These are phyloP conservation scores for Mimosa bimucronata DNA, from an alignment of 306 rosid species.

Conservation along the genomic window DNA sequence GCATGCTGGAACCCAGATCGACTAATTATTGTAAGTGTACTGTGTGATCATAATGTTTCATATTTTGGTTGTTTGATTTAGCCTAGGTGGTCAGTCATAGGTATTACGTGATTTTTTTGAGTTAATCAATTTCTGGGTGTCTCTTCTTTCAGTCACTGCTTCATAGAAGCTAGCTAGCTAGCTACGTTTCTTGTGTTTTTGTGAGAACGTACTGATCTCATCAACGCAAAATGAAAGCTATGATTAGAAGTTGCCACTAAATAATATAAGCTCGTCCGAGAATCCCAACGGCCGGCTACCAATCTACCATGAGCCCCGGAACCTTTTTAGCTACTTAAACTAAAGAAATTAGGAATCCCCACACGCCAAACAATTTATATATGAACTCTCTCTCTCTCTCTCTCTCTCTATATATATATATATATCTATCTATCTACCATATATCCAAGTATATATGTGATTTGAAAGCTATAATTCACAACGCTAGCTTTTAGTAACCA, in stretches of 20 bases:
- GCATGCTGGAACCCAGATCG: background rate
- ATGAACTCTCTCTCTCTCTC: too few species aligned
- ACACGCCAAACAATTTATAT: background rate
- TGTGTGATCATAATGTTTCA: background rate
- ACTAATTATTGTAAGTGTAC: background rate
- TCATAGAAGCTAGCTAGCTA: background rate
- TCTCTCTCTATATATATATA: too few species aligned
- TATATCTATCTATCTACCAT: too few species aligned
- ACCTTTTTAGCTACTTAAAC: background rate
- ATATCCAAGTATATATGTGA: background rate
- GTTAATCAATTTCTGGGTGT: background rate
- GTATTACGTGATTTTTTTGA: background rate
- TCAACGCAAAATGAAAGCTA: too few species aligned
- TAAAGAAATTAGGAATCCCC: background rate
- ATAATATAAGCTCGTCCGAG: too few species aligned
- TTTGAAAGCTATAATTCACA: background rate
- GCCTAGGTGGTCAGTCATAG: background rate
- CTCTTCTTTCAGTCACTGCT: background rate
- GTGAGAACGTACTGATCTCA: constrained; percentile 11
- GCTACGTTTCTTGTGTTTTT: background rate
- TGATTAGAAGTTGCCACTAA: too few species aligned
- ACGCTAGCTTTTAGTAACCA: background rate
- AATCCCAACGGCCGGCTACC: too few species aligned
- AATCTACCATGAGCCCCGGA: too few species aligned
- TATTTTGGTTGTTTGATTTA: background rate